These are phyloP conservation scores for Prunus campanulata DNA, from an alignment of 306 rosid genomes.

Conservation along the genomic window DNA sequence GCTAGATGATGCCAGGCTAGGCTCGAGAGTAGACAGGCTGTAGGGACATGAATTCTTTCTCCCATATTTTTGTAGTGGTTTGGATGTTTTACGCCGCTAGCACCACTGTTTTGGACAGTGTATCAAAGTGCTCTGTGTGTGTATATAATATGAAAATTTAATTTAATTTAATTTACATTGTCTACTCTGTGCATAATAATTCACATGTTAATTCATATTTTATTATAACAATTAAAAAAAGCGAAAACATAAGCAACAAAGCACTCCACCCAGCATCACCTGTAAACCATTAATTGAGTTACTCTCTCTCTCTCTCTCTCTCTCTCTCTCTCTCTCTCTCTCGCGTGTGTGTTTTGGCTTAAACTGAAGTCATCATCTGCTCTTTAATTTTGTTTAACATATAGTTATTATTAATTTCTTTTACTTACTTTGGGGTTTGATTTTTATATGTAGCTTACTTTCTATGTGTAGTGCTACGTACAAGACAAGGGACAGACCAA, in stretches of 20 bases:
- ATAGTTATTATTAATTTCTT: not conserved
- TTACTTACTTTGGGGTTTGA: not conserved
- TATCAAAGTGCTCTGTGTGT: not conserved
- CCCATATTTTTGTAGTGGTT: not conserved
- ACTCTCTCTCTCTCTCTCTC: too few species aligned
- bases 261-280: constrained; percentile 7
- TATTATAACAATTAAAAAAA: not conserved
- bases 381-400: not conserved
- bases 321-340: not conserved
- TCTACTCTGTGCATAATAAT: not conserved
- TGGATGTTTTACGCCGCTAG: constrained; percentile 17
- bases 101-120: constrained; percentile 1
- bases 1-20: too few species aligned
- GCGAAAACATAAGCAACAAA: not conserved
- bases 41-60: constrained; percentile 8
- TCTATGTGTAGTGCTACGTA: not conserved
- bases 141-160: not conserved
- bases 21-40: not conserved
- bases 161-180: not conserved
- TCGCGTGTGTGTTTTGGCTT: too few species aligned
- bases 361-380: not conserved
- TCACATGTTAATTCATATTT: not conserved
- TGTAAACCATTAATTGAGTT: constrained; percentile 10
- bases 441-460: not conserved
- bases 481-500: constrained; percentile 25